Base-by-base conservation (phyloP, 495 filamentous ascomycete species). In the Tuber magnatum region DNA sequence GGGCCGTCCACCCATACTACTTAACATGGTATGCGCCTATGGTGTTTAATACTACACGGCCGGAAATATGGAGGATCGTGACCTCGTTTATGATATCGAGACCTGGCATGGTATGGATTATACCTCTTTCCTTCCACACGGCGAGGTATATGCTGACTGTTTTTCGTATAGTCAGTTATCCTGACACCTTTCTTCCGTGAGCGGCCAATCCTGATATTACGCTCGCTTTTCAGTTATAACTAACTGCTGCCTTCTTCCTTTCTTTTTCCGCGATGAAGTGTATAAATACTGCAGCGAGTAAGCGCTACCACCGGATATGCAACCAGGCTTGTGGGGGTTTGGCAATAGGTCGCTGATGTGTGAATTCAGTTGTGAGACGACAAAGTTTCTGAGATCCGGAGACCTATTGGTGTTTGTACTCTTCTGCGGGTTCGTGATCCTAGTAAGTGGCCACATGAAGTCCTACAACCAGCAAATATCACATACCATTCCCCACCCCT, bases 161-260 rank as follows among this genome's bases (percentile, higher is more conserved):
- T 12, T 56, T 75, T 75, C n/a, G 68, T 71, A 8, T 42, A 82
- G 80, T 74, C 81, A 20, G 74, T 82, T 56, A 70, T 82, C 51
- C 76, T 82, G 76, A 81, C 82, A 74, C 80, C 81, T 20, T 82
- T 80, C 74, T 80, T 82, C 68, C 75, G 81, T 82, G 69, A 82
- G 80, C 73, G 74, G 56, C 70, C 42, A 69, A 71, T n/a, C 69
- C 16, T 32, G 38, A n/a, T 32, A 39, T 71, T 44, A 24, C 18
- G 3, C 12, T 28, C 28, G 7, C 35, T 71, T 71, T 44, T 71
- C 35, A n/a, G 39, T 32, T 22, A 28, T 32, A 65, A 18, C 56
- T 65, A 12, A 65, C 28, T 65, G 28, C 28, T 32, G n/a, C 10
- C 2, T 12, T 28, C 14, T 32, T 61, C 12, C 16, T 16, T 10